phyloP scores from a whole-genome alignment of 495 filamentous ascomycete genomes.

The Penicillium pulvis region DNA sequence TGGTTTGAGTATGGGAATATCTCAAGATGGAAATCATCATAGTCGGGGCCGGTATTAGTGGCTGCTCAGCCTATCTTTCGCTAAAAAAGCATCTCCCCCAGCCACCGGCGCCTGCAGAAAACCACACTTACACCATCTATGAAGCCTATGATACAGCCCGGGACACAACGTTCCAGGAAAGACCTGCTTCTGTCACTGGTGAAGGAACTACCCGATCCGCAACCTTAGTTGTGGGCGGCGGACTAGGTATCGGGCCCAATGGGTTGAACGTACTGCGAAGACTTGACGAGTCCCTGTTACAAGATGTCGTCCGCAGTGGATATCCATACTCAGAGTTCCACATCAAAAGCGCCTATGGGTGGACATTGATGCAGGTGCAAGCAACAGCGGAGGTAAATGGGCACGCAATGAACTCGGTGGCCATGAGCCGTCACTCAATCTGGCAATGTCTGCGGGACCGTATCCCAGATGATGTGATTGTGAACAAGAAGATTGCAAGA shows the following conservation, averaged over 20 bases:
- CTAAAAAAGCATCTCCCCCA: slow-evolving; percentile 50
- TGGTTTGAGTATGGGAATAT: neutral
- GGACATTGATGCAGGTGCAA: slow-evolving; percentile 11
- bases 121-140: slow-evolving; percentile 40
- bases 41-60: slow-evolving; percentile 54
- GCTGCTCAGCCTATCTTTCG: slow-evolving; percentile 49
- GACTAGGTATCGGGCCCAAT: slow-evolving; percentile 52
- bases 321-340: slow-evolving; percentile 39
- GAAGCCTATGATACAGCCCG: slow-evolving; percentile 38
- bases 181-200: slow-evolving; percentile 4
- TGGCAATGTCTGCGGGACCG: slow-evolving; percentile 14
- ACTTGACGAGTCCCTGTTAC: slow-evolving; percentile 40
- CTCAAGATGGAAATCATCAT: slow-evolving; percentile 55
- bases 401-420: slow-evolving; percentile 13
- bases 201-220: slow-evolving; percentile 23
- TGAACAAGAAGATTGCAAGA: slow-evolving; percentile 8
- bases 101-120: slow-evolving; percentile 15
- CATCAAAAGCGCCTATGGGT: slow-evolving; percentile 29
- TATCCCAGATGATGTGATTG: slow-evolving; percentile 5
- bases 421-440: slow-evolving; percentile 13
- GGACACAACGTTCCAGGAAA: slow-evolving; percentile 23
- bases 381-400: slow-evolving; percentile 24
- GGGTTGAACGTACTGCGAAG: slow-evolving; percentile 48
- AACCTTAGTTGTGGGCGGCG: slow-evolving; percentile 51
- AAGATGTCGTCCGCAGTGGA: slow-evolving; percentile 35